These are phyloP conservation scores for Craspedostauros australis DNA, from an alignment of 108 stramenopile species.

Conservation along the genomic window DNA sequence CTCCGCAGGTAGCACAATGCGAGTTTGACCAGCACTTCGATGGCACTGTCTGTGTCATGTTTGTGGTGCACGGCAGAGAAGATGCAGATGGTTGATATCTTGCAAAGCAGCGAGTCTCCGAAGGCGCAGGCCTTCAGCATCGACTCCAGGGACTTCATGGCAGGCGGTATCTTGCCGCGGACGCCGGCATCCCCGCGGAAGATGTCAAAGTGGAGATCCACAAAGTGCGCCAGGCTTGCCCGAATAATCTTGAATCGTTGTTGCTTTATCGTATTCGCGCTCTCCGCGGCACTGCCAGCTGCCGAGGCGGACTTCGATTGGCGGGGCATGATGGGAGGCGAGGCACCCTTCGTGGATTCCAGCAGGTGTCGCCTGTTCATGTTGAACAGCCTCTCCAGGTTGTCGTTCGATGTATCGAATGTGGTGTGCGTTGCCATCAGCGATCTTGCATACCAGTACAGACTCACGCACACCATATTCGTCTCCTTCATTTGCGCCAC, in stretches of 20 bases:
- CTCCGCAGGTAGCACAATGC: no score
- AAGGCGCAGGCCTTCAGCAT: conserved; percentile 38
- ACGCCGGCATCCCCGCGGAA: conserved; percentile 12
- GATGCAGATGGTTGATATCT: conserved; percentile 54
- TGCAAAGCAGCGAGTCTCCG: conserved; percentile 62
- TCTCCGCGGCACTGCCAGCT: background rate
- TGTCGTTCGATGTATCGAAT: conserved; percentile 55
- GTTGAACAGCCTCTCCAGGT: conserved; percentile 55
- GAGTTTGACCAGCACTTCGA: no score
- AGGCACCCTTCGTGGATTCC: conserved; percentile 22
- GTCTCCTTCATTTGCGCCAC: conserved; percentile 51
- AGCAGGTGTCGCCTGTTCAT: conserved; percentile 48
- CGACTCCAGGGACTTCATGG: conserved; percentile 19
- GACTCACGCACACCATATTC: conserved; percentile 25
- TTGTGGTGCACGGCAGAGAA: conserved; percentile 31
- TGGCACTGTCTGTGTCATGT: background rate
- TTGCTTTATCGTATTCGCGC: background rate
- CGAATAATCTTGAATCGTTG: conserved; percentile 17
- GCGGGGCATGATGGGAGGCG: conserved; percentile 5
- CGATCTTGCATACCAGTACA: conserved; percentile 75
- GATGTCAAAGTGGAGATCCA: conserved; percentile 62
- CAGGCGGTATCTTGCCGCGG: conserved; percentile 21
- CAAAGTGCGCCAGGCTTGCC: conserved; percentile 47
- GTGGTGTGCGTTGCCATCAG: conserved; percentile 45
- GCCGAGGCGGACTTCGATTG: background rate